Evolutionary conservation across 805 yeast species (phyloP).

Genomic region (Starmerella ratchasimensis): DNA sequence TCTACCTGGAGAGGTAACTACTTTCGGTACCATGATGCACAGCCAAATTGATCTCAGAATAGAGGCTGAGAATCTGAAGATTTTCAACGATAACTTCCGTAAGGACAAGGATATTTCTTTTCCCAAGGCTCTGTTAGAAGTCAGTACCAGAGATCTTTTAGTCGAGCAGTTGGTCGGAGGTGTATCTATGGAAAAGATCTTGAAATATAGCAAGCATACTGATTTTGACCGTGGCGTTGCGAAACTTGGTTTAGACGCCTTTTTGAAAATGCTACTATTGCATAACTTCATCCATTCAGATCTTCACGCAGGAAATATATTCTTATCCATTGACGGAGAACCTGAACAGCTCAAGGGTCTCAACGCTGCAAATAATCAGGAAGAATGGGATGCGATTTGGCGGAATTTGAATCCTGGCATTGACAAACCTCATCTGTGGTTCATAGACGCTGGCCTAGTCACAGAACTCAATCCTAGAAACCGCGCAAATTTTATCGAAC

Average conservation of each 20-base stretch:
- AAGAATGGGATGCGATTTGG: conserved; percentile 37
- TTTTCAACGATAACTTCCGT: conserved; percentile 57
- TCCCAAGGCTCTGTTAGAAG: conserved; percentile 58
- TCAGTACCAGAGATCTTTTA: conserved; percentile 55
- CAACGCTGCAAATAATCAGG: conserved; percentile 20
- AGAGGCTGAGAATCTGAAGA: conserved; percentile 67
- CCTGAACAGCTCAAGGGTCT: conserved; percentile 19
- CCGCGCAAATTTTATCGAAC: conserved; percentile 71
- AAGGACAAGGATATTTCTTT: conserved; percentile 50
- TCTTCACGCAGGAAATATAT: conserved; percentile 90
- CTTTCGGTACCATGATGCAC: conserved; percentile 73
- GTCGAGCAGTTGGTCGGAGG: conserved; percentile 82
- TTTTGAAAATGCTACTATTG: conserved; percentile 78
- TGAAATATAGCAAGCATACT: conserved; percentile 29
- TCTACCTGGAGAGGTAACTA: conserved; percentile 83
- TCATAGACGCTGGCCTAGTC: conserved; percentile 84
- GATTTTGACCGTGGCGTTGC: conserved; percentile 40
- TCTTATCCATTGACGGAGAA: conserved; percentile 32
- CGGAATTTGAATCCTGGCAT: conserved; percentile 38
- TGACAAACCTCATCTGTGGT: conserved; percentile 74
- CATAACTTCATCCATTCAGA: conserved; percentile 96
- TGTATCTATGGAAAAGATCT: conserved; percentile 59
- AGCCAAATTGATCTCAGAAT: conserved; percentile 79
- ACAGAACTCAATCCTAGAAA: conserved; percentile 73
- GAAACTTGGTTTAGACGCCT: conserved; percentile 79